Conservation (phyloP, 2,329 filamentous ascomycete genomes). For the Ascochyta clinopodiicola region DNA sequence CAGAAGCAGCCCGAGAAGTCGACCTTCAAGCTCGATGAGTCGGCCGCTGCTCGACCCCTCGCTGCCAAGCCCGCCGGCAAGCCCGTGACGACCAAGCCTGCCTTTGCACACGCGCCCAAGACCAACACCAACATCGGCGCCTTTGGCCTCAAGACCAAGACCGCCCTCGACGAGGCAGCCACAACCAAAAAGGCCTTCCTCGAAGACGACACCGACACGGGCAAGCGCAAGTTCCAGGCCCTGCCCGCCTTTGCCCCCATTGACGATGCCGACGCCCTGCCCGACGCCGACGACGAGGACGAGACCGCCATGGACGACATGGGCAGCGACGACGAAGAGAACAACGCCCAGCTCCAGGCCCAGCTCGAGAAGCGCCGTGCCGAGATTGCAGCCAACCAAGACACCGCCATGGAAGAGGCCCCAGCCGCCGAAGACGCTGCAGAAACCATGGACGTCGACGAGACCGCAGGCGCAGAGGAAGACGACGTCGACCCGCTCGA, state of each 20-base stretch:
- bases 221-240: slow-evolving; percentile 83
- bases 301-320: slow-evolving; percentile 79
- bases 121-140: slow-evolving; percentile 77
- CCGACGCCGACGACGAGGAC: slow-evolving; percentile 59
- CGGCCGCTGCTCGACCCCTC: slow-evolving; percentile 39
- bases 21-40: slow-evolving; percentile 48
- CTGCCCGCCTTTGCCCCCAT: slow-evolving; percentile 72
- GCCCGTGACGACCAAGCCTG: slow-evolving; percentile 35
- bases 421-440: slow-evolving; percentile 28
- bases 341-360: slow-evolving; percentile 82
- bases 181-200: slow-evolving; percentile 80
- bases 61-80: slow-evolving; percentile 37
- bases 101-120: slow-evolving; percentile 64
- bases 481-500: slow-evolving; percentile 88
- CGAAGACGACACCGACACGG: slow-evolving; percentile 84
- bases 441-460: slow-evolving; percentile 66
- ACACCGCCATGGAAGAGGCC: slow-evolving; percentile 55
- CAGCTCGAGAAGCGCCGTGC: slow-evolving; percentile 77
- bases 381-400: slow-evolving; percentile 54
- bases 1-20: slow-evolving; percentile 53
- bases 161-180: slow-evolving; percentile 70
- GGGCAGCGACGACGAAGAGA: slow-evolving; percentile 84
- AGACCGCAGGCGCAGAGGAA: slow-evolving; percentile 58
- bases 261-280: slow-evolving; percentile 54
- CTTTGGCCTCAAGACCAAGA: slow-evolving; percentile 75